Evolutionary conservation across 768 basidiomycete species (phyloP), one percentile per base, ranked within the genome.

Genomic region (Krasilnikovozyma curviuscula): DNA sequence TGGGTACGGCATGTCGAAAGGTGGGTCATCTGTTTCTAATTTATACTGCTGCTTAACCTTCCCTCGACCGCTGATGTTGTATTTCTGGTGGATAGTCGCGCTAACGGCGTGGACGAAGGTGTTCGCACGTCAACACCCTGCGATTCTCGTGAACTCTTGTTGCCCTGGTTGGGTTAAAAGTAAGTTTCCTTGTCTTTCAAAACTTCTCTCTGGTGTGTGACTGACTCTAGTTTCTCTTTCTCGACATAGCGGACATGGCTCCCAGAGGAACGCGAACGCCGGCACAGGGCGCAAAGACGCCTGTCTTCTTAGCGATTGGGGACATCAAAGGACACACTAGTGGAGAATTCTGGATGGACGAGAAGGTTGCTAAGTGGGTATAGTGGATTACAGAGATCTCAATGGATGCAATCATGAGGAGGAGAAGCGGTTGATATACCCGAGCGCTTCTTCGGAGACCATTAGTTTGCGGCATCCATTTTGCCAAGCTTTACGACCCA

Each of bases 161-260:
- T 57, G 56, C 31, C 56, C 58, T 3, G 56, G 58, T 25, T 59
- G 48, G 40, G 56, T 57, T 18, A 46, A 55, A 31, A 56, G 56
- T 8, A 28, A 42, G 4, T 34, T 50, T 9, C 5, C 38, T 40
- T 21, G 18, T 37, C 35, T 10, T 37, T 23, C 5, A 18, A 7
- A 7, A 7, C 35, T 37, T 37, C 35, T 18, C 10, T 23, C 10
- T 37, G 23, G 4, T 10, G 5, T 37, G 10, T 37, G 4, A n/a
- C 10, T 37, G 10, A 10, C 35, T 37, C 4, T 37, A 37, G 10
- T 10, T n/a, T 44, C 43, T 18, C 19, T 7, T 7, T 27, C 13
- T 10, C 5, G 5, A n/a, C 31, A 4, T 9, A 2, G 31, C 23
- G 10, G 49, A 57, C 32, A 56, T 56, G 55, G 53, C 54, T 10